Evolutionary conservation across 805 yeast species (phyloP), one percentile per base, ranked within the genome.

Genomic region (Ogataea salicorniae): DNA sequence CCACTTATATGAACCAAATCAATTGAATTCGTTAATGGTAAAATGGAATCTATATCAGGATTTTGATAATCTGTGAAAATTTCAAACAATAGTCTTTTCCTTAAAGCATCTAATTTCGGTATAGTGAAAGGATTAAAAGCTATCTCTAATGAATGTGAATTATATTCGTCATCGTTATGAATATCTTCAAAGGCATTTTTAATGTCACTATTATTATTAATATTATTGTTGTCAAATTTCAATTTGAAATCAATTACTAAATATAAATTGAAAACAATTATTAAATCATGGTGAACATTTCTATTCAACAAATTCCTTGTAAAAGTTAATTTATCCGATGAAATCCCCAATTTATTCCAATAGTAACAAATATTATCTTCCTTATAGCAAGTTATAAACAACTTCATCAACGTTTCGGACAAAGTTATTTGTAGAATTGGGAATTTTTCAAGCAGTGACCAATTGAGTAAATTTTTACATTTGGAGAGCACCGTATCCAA

Each of bases 391-490:
- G 39, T 37, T 2, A 61, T 42, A 4, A 59, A 50, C 4, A 62
- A 26, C 40, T 58, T 60, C 51, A 67, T 47, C 23, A 66, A 39
- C 2, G 60, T 50, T 39, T 58, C 60, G 2, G 69, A 54, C 16
- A 67, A 39, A 3, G 54, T 39, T 0, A 59, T 36, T 42, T 66
- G 71, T 13, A 66, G 43, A 1, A 48, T 37, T 1, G 61, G 55
- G 23, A 66, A 61, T 20, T 52, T 55, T 1, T 42, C 15, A 11
- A 67, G 46, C 9, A 62, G 40, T 1, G 62, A 47, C 67, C 68
- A 66, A 35, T 58, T 63, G 5, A 67, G 48, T 9, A 66, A 42
- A 4, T 60, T 60, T 41, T 53, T 57, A 36, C 63, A 56, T 41
- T 58, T 59, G 3, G 47, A 46, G 1, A 58, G 23, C 1, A 53